Evolutionary conservation across 2,329 filamentous ascomycete genomes (phyloP).

Genomic region (Aspergillus aculeatus): DNA sequence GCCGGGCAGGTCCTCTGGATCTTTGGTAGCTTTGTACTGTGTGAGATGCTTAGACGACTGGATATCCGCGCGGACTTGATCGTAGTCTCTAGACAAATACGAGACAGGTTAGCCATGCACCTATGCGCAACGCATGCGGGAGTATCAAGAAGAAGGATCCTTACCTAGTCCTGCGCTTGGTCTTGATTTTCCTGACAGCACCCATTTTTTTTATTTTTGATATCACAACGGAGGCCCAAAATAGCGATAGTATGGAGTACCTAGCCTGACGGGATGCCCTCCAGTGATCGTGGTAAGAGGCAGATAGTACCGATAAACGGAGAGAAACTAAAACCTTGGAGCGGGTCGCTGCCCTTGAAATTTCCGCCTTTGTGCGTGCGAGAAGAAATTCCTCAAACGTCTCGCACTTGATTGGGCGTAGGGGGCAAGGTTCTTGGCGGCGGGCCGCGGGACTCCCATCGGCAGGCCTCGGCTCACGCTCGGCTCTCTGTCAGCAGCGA

Average conservation of each 20-base stretch:
- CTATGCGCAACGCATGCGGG: not conserved
- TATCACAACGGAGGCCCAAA: slow-evolving; percentile 18
- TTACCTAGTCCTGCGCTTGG: slow-evolving; percentile 68
- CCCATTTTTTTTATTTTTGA: slow-evolving; percentile 57
- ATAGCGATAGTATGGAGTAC: slow-evolving; percentile 5
- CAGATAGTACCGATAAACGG: slow-evolving; percentile 38
- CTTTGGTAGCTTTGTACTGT: slow-evolving; percentile 75
- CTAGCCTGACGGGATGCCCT: not conserved
- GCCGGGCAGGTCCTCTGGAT: slow-evolving; percentile 80
- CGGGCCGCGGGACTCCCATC: slow-evolving; percentile 29
- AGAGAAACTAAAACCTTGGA: slow-evolving; percentile 26
- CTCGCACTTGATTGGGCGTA: slow-evolving; percentile 28
- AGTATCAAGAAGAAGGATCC: slow-evolving; percentile 18
- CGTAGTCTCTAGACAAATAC: slow-evolving; percentile 69
- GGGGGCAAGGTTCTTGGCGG: slow-evolving; percentile 19
- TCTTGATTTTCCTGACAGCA: slow-evolving; percentile 67
- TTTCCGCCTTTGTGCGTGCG: slow-evolving; percentile 30
- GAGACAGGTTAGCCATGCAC: not conserved
- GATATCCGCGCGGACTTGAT: slow-evolving; percentile 86
- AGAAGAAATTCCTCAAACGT: slow-evolving; percentile 26
- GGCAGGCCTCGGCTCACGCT: slow-evolving; percentile 37
- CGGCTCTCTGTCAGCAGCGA: slow-evolving; percentile 26
- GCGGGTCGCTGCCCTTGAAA: slow-evolving; percentile 29
- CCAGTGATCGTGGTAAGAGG: slow-evolving; percentile 3
- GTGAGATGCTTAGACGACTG: slow-evolving; percentile 74